phyloP scores from a whole-genome alignment of 495 filamentous ascomycete species.

The Chaetomium tenue region DNA sequence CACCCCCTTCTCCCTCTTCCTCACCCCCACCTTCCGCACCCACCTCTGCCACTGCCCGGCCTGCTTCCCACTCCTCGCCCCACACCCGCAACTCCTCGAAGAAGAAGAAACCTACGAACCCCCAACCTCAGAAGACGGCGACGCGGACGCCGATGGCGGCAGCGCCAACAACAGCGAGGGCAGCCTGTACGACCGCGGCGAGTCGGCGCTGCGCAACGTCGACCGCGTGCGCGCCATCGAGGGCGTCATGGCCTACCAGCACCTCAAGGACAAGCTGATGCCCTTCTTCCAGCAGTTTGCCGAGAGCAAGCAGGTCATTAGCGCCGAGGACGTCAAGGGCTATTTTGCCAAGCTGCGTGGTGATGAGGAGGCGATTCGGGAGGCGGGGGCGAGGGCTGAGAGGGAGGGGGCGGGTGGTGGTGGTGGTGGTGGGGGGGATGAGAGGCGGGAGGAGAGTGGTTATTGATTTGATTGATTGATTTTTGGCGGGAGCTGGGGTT shows the following conservation, averaged over 20 bases:
- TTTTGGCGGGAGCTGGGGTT: background rate
- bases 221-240: slow-evolving; percentile 93
- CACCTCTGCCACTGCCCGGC: slow-evolving; percentile 71
- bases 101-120: slow-evolving; percentile 93
- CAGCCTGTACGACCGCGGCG: slow-evolving; percentile 82
- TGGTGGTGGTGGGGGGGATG: slow-evolving; percentile 32
- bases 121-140: slow-evolving; percentile 57
- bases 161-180: slow-evolving; percentile 47
- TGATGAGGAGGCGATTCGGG: slow-evolving; percentile 62
- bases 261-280: slow-evolving; percentile 90
- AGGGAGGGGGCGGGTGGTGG: slow-evolving; percentile 21
- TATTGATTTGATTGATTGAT: slow-evolving; percentile 42
- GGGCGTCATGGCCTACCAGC: slow-evolving; percentile 95
- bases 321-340: slow-evolving; percentile 90
- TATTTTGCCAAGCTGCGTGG: slow-evolving; percentile 94
- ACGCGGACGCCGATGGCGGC: slow-evolving; percentile 29
- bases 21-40: slow-evolving; percentile 70
- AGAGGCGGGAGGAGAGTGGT: slow-evolving; percentile 60
- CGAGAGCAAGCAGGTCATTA: slow-evolving; percentile 78
- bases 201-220: slow-evolving; percentile 82
- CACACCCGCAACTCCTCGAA: slow-evolving; percentile 78
- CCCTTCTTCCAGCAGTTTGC: slow-evolving; percentile 90
- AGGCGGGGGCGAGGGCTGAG: slow-evolving; percentile 47
- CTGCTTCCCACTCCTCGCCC: slow-evolving; percentile 70
- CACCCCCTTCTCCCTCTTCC: slow-evolving; percentile 71